Evolutionary conservation across 2,329 filamentous ascomycete species (phyloP), one percentile per base, ranked within the genome.

Genomic region (Knufia petricola): DNA sequence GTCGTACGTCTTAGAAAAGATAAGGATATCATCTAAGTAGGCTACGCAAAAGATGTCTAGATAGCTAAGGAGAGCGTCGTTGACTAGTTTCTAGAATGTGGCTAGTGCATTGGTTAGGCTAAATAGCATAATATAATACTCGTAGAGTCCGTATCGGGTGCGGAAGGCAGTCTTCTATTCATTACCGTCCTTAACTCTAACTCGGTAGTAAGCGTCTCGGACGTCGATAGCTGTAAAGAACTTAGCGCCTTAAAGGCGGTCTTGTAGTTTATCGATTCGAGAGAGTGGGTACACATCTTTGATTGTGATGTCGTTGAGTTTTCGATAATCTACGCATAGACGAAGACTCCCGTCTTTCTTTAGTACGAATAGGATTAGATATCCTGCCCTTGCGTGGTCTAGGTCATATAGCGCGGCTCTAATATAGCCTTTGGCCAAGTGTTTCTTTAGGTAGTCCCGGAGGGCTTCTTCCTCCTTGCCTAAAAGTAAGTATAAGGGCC

Each of bases 101-200:
- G 40, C 48, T 10, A 44, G 53, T 1, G 46, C 48, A 39, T 58
- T 58, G 15, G n/a, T 48, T 10, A 59, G 39, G 17, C 48, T 46
- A 48, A 59, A 58, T 1, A 36, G 46, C 39, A 59, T 58, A 30
- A 60, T 46, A 17, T 50, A 26, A 50, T 55, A 59, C 39, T 60
- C 34, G 40, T 52, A 60, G n/a, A 52, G 30, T n/a, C 55, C 40
- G 45, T 44, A 57, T 17, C 45, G 4, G 9, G 47, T 57, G 15
- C 40, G 46, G 40, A 54, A 55, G 3, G 41, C 52, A 20, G 40
- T 56, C 26, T 56, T 58, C 53, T 52, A 55, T 46, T 55, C 48
- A 34, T 58, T 51, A 10, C 51, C 50, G 37, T 53, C 26, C 21
- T 50, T 51, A 26, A 56, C 51, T 13, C 46, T 13, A 21, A 56